Evolutionary conservation across 2,329 filamentous ascomycete species (phyloP), one percentile per base, ranked within the genome.

Genomic region (Basipetospora chlamydospora): DNA sequence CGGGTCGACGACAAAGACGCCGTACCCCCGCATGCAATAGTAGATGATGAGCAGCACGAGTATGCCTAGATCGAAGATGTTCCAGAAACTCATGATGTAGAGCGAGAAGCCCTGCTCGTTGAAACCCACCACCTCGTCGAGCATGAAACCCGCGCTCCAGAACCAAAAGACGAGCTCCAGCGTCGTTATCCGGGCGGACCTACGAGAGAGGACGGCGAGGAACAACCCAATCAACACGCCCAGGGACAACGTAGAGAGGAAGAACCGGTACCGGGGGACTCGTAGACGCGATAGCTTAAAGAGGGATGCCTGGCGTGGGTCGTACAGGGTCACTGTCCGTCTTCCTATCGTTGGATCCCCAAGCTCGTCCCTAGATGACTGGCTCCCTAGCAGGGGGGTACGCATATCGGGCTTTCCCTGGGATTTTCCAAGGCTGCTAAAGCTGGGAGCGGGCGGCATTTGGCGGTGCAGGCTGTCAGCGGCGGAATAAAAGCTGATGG

Each of bases 21-120:
- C 85, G 49, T 92, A 94, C 11, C 90, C 68, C 39, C 88, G 77
- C 61, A 95, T 76, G 48, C 81, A 82, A 54, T 94, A 93, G 61
- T 95, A 95, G 38, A 83, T 71, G 48, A 92, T 76, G 47, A 95
- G 74, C 42, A 95, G 64, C 17, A 93, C 60, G 36, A 95, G 61
- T 37, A 95, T 95, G 7, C 87, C 87, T 26, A 95, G 64, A 51
- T 95, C 88, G 55, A 95, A 94, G 26, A 87, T 75, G 55, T 95
- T 95, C 88, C 88, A 95, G 55, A 95, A 90, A 54, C 85, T 93
- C 77, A 95, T 88, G 49, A 95, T 84, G 58, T 95, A 96, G 21
- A 96, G 71, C 26, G 86, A 87, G 54, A 95, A 95, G 3, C 88
- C 88, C 57, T 95, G 86, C 55, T 96, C 88, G 46, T 87, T 94